phyloP scores from a whole-genome alignment of 2,329 filamentous ascomycete genomes.

The Coleophoma eucalyptorum region DNA sequence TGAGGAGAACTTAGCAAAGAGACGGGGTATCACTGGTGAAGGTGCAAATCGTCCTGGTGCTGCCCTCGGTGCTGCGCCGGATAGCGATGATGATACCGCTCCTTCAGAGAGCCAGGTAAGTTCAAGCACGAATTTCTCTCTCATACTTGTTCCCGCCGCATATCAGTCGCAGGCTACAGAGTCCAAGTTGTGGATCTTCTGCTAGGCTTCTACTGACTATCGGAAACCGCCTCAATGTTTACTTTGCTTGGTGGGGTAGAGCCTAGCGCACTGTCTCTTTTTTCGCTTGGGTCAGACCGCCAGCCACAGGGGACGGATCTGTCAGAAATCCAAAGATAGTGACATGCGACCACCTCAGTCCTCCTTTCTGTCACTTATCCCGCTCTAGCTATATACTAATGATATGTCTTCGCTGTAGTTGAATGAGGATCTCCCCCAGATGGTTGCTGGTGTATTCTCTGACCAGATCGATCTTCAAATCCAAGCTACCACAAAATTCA shows the following conservation, averaged over 20 bases:
- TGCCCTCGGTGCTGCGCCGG: slow-evolving; percentile 80
- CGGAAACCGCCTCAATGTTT: slow-evolving; percentile 13
- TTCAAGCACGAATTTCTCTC: slow-evolving; percentile 7
- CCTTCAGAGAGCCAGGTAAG: slow-evolving; percentile 96
- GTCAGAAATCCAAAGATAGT: slow-evolving; percentile 3
- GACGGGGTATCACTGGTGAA: slow-evolving; percentile 86
- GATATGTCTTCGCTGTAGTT: slow-evolving; percentile 51
- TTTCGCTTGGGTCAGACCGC: slow-evolving; percentile 19
- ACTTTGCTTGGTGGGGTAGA: slow-evolving; percentile 25
- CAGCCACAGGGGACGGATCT: slow-evolving; percentile 1
- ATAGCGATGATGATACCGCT: slow-evolving; percentile 95
- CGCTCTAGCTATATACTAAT: slow-evolving; percentile 15
- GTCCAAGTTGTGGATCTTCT: too few relatives aligned
- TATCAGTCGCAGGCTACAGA: too few relatives aligned
- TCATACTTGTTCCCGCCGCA: too few relatives aligned
- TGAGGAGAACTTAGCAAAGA: slow-evolving; percentile 98
- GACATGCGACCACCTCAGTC: slow-evolving; percentile 5
- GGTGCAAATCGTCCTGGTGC: slow-evolving; percentile 68
- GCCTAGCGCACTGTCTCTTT: slow-evolving; percentile 18
- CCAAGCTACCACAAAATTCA: slow-evolving; percentile 95
- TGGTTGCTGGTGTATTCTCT: slow-evolving; percentile 97
- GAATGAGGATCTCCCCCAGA: slow-evolving; percentile 95
- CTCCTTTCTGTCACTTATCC: slow-evolving; percentile 1
- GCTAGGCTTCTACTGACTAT: background rate
- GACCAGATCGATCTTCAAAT: slow-evolving; percentile 98